A percentile compares a stretch with the other conserved stretches of the same genome.
These are phyloP conservation scores for Corylus avellana DNA, from an alignment of 306 rosid species.

Conservation along the genomic window DNA sequence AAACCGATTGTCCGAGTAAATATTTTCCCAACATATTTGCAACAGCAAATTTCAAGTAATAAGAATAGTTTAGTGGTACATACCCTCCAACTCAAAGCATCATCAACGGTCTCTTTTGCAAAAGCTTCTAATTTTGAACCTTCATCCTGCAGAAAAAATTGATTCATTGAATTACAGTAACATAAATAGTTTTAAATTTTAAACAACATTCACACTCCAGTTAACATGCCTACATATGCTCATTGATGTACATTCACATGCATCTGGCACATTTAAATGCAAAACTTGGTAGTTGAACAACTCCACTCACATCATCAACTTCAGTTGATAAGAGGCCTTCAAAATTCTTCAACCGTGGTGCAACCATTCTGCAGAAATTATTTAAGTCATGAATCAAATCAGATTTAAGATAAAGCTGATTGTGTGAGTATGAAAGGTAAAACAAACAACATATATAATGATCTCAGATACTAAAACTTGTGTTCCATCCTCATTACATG, in stretches of 20 bases:
- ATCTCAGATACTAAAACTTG: too few species aligned
- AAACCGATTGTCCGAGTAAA: neutral
- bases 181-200: too few species aligned
- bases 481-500: too few species aligned
- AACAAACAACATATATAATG: too few species aligned
- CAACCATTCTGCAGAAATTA: conserved; percentile 47
- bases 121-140: conserved; percentile 48
- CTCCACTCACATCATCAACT: conserved; percentile 43
- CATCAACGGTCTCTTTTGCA: conserved; percentile 34
- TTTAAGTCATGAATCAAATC: neutral
- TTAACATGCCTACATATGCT: too few species aligned
- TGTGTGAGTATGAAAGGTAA: too few species aligned
- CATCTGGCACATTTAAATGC: neutral
- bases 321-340: conserved; percentile 53
- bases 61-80: neutral
- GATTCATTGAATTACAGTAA: too few species aligned
- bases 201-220: too few species aligned
- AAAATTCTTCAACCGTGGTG: conserved; percentile 51
- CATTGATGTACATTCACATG: neutral
- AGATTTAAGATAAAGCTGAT: neutral
- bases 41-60: neutral
- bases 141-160: conserved; percentile 36
- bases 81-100: conserved; percentile 70
- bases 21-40: neutral
- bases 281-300: neutral